Conservation (phyloP, 1,284 basidiomycete genomes). For the Agroathelia rolfsii region DNA sequence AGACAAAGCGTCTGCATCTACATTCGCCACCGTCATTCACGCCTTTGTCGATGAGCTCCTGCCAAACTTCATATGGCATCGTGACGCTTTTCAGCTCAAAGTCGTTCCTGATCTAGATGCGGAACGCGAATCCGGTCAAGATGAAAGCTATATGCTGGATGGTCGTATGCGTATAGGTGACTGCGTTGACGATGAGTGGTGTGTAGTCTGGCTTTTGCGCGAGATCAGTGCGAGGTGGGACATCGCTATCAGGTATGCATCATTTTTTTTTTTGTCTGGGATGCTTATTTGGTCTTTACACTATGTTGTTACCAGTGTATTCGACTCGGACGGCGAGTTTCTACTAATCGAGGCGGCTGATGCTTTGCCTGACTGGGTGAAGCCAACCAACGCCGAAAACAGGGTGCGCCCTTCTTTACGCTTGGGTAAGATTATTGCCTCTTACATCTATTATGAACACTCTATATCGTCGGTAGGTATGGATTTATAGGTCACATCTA, state of each 20-base stretch:
- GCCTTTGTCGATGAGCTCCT: constrained; percentile 50
- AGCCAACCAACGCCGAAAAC: constrained; percentile 84
- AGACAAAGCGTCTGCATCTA: constrained; percentile 52
- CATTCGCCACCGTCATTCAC: constrained; percentile 62
- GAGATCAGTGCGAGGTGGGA: constrained; percentile 73
- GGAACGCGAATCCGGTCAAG: too few species aligned
- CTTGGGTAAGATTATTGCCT: constrained; percentile 23
- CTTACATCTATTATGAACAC: constrained; percentile 17
- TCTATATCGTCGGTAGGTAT: constrained; percentile 51
- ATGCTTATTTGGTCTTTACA: constrained; percentile 7
- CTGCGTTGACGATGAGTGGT: constrained; percentile 95
- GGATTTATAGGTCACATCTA: constrained; percentile 76
- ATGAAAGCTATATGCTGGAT: constrained; percentile 49
- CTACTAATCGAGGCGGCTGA: constrained; percentile 95
- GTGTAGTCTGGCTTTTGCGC: constrained; percentile 77
- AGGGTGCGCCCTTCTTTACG: constrained; percentile 53
- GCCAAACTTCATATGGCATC: constrained; percentile 76
- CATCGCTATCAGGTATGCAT: constrained; percentile 57
- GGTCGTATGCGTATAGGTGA: constrained; percentile 85
- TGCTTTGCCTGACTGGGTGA: constrained; percentile 82
- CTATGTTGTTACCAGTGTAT: constrained; percentile 37
- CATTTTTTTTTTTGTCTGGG: constrained; percentile 6
- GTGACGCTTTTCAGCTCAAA: constrained; percentile 79
- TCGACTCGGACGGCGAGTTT: constrained; percentile 93
- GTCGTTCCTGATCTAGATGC: constrained; percentile 37